Conservation (phyloP, 805 yeast species). For the Scheffersomyces stipitis region DNA sequence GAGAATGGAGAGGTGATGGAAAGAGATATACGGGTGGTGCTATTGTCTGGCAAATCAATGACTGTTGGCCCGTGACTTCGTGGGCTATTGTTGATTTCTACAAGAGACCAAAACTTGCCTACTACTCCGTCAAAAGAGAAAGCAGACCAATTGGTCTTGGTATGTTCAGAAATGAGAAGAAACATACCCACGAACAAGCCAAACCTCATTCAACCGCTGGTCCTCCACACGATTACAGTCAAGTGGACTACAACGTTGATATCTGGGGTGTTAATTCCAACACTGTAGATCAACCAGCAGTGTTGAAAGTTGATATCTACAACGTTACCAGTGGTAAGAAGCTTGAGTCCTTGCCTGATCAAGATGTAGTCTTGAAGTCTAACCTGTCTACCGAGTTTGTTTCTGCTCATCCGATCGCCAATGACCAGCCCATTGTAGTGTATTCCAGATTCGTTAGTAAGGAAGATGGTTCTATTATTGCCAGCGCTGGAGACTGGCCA, state of each 20-base stretch:
- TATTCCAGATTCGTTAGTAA: slow-evolving; percentile 12
- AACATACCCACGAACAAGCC: slow-evolving; percentile 6
- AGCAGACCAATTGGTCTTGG: slow-evolving; percentile 33
- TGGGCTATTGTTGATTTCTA: slow-evolving; percentile 50
- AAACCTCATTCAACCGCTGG: slow-evolving; percentile 8
- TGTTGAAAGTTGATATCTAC: slow-evolving; percentile 25
- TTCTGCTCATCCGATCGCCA: slow-evolving; percentile 12
- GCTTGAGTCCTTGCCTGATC: slow-evolving; percentile 10
- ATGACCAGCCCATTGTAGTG: slow-evolving; percentile 14
- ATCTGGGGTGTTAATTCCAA: slow-evolving; percentile 43
- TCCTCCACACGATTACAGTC: slow-evolving; percentile 25
- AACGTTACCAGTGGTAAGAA: slow-evolving; percentile 31
- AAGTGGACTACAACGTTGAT: slow-evolving; percentile 26
- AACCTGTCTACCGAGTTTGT: slow-evolving; percentile 33
- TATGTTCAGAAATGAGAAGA: slow-evolving; percentile 23
- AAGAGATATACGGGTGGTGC: slow-evolving; percentile 44
- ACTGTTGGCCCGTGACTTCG: slow-evolving; percentile 54
- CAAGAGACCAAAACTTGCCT: slow-evolving; percentile 45
- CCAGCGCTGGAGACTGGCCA: slow-evolving; percentile 48
- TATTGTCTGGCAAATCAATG: slow-evolving; percentile 55
- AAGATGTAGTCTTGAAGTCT: slow-evolving; percentile 14
- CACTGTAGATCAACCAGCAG: slow-evolving; percentile 15
- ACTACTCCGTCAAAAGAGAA: slow-evolving; percentile 48
- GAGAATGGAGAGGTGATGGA: slow-evolving; percentile 42
- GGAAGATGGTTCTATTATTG: slow-evolving; percentile 18